Evolutionary conservation across 768 basidiomycete genomes (phyloP).

Genomic region (Russula abietina): DNA sequence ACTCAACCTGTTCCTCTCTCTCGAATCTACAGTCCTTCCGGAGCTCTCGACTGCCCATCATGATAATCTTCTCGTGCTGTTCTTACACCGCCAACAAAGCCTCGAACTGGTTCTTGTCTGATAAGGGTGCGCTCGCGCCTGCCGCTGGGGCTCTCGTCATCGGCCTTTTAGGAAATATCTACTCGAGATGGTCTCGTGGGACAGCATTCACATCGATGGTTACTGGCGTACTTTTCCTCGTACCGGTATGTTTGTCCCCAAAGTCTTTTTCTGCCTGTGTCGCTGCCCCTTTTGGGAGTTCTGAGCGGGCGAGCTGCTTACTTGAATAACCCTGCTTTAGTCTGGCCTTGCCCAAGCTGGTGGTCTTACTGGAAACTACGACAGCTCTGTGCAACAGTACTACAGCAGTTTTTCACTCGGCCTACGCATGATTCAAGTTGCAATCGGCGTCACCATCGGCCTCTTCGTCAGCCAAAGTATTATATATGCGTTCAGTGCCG

Average conservation of each 20-base stretch:
- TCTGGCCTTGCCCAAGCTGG: constrained; percentile 74
- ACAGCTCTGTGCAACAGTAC: constrained; percentile 60
- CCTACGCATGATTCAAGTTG: constrained; percentile 76
- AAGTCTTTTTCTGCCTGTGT: not conserved
- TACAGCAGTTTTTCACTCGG: constrained; percentile 75
- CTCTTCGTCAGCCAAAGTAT: constrained; percentile 75
- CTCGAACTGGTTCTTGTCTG: constrained; percentile 54
- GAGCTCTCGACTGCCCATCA: constrained; percentile 65
- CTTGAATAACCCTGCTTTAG: constrained; percentile 32
- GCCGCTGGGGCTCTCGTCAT: constrained; percentile 74
- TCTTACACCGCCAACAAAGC: constrained; percentile 67
- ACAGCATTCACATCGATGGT: constrained; percentile 90
- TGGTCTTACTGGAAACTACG: constrained; percentile 56
- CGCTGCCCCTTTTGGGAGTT: not conserved
- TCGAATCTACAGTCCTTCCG: constrained; percentile 68
- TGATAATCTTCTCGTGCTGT: constrained; percentile 73
- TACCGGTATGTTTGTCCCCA: constrained; percentile 54
- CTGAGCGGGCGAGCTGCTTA: constrained; percentile 2
- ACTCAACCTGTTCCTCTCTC: constrained; percentile 67
- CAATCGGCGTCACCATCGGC: constrained; percentile 80
- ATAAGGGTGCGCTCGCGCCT: constrained; percentile 66
- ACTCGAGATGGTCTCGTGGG: constrained; percentile 66
- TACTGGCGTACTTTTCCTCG: constrained; percentile 86
- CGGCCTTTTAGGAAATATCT: constrained; percentile 75
- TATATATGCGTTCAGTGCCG: constrained; percentile 70